Evolutionary conservation across 148 eudicot species (phyloP).

Genomic region (Heliosperma pusillum): DNA sequence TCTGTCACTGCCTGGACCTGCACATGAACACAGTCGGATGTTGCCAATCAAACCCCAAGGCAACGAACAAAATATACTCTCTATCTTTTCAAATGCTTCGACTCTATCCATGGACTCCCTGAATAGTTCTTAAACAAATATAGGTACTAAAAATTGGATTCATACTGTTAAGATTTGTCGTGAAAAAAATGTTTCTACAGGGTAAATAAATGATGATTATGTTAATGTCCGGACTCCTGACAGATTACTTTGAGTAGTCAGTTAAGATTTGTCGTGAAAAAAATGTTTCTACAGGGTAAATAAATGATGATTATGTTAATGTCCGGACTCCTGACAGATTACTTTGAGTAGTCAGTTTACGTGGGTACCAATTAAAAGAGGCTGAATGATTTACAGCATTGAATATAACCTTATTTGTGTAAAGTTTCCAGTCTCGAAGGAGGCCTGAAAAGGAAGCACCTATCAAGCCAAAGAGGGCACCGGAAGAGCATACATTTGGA

Average conservation of each 20-base stretch:
- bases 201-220: too few relatives aligned
- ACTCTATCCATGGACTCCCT: too few relatives aligned
- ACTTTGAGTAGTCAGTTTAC: not conserved
- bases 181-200: too few relatives aligned
- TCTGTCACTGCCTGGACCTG: slow-evolving; percentile 50
- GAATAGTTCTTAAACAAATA: too few relatives aligned
- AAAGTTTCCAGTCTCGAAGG: slow-evolving; percentile 61
- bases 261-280: not conserved
- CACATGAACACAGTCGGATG: slow-evolving; percentile 18
- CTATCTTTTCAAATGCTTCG: too few relatives aligned
- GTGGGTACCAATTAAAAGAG: not conserved
- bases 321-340: too few relatives aligned
- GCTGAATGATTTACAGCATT: not conserved
- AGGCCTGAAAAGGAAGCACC: slow-evolving; percentile 74
- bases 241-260: not conserved
- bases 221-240: too few relatives aligned
- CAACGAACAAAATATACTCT: not conserved
- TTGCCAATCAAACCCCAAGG: not conserved
- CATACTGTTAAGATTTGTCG: too few relatives aligned
- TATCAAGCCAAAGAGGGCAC: slow-evolving; percentile 76
- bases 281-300: too few relatives aligned
- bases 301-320: too few relatives aligned
- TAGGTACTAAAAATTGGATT: too few relatives aligned
- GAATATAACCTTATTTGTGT: slow-evolving; percentile 51
- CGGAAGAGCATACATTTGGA: slow-evolving; percentile 64